A percentile compares a stretch with the other conserved stretches of the same genome.
Conservation (phyloP, 495 filamentous ascomycete genomes). For the Lasiosphaeria miniovina region DNA sequence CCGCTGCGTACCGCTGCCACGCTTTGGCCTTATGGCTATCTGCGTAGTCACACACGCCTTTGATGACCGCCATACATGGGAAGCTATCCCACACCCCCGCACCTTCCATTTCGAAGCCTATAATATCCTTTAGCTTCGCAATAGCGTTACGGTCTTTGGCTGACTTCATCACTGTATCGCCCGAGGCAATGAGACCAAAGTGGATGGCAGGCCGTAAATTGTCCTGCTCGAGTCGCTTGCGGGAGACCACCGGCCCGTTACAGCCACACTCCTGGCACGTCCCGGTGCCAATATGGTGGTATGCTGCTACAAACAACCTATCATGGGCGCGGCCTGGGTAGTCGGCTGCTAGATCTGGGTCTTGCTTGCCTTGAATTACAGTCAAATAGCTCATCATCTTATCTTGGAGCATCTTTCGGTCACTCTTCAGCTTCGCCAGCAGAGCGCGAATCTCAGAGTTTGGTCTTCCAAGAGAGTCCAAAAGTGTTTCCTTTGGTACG, state of each 20-base stretch:
- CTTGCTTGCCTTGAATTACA: constrained; percentile 8
- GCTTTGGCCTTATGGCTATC: constrained; percentile 44
- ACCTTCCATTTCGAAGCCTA: constrained; percentile 47
- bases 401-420: constrained; percentile 26
- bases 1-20: constrained; percentile 43
- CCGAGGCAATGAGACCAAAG: constrained; percentile 25
- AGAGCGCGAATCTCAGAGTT: constrained; percentile 31
- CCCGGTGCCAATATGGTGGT: constrained; percentile 28
- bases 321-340: constrained; percentile 5
- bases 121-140: constrained; percentile 17
- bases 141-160: constrained; percentile 26
- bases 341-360: background rate
- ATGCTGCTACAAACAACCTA: constrained; percentile 23
- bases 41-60: constrained; percentile 42
- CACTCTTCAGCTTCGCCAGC: constrained; percentile 23
- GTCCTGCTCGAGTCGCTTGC: background rate
- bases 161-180: constrained; percentile 32
- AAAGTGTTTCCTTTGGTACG: constrained; percentile 29
- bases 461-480: constrained; percentile 32
- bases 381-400: constrained; percentile 15
- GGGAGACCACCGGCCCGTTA: constrained; percentile 6
- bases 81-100: constrained; percentile 39
- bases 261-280: constrained; percentile 15
- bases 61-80: constrained; percentile 36
- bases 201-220: constrained; percentile 17